Conservation (phyloP, 805 yeast species). For the Candida patagonica region DNA sequence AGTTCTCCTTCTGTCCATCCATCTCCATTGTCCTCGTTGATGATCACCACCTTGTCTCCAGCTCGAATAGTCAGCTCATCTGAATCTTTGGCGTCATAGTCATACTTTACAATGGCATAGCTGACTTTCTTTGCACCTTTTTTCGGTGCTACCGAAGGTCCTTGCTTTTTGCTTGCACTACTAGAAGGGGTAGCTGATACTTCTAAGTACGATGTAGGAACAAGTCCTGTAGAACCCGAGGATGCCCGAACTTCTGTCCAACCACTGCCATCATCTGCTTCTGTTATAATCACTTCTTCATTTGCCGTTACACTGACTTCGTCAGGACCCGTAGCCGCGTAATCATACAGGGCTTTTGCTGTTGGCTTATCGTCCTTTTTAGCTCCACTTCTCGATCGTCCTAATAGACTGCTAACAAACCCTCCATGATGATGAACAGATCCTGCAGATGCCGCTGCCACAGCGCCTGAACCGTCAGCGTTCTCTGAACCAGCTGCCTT, state of each 20-base stretch:
- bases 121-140: slow-evolving; percentile 58
- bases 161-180: slow-evolving; percentile 36
- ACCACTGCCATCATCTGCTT: slow-evolving; percentile 81
- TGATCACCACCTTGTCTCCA: slow-evolving; percentile 65
- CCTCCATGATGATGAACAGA: slow-evolving; percentile 1
- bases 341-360: slow-evolving; percentile 57
- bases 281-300: slow-evolving; percentile 49
- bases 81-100: slow-evolving; percentile 66
- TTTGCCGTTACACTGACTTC: slow-evolving; percentile 58
- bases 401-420: slow-evolving; percentile 13
- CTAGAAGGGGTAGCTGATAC: slow-evolving; percentile 7
- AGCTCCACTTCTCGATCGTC: slow-evolving; percentile 7
- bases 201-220: slow-evolving; percentile 74
- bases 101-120: slow-evolving; percentile 55
- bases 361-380: not conserved
- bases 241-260: slow-evolving; percentile 64
- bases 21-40: slow-evolving; percentile 57
- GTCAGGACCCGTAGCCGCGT: slow-evolving; percentile 62
- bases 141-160: slow-evolving; percentile 76
- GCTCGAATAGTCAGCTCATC: slow-evolving; percentile 65
- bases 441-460: slow-evolving; percentile 1
- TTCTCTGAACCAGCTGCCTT: slow-evolving; percentile 11
- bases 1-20: slow-evolving; percentile 96
- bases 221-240: slow-evolving; percentile 57
- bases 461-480: slow-evolving; percentile 5